Evolutionary conservation across 2,329 filamentous ascomycete species (phyloP), one percentile per base, ranked within the genome.

Genomic region (Penicillium sp.): DNA sequence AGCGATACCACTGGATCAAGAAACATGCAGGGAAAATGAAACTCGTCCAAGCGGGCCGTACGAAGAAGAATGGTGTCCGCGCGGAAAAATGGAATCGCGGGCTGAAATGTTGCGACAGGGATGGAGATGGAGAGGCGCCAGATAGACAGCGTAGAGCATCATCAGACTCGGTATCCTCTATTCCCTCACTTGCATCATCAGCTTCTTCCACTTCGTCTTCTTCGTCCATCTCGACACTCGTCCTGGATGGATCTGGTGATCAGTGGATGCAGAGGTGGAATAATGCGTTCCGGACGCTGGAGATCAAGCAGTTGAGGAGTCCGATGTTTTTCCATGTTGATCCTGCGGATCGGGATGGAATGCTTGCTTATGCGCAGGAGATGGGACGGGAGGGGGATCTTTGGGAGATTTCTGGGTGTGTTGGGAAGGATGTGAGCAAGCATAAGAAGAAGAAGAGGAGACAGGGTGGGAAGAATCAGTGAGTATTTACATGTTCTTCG

Each of bases 271-370:
- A 81, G 9, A 80, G 84, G 40, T 93, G 89, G 89, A 84, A 89
- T 43, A 76, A 79, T 14, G 80, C 88, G 3, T 93, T 93, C 72
- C 77, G 80, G 29, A 82, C 81, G 2, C 84, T 90, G 43, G 82
- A 86, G 47, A 93, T 93, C 45, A 79, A 82, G 1, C 84, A 92
- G 64, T 75, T 94, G 37, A 81, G 89, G 15, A 92, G 88, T 61
- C 89, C 89, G 0, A 89, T 93, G 87, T 89, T 92, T 66, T 93
- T 91, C 76, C 89, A 94, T 67, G 80, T 90, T 14, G 89, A 93
- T 66, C 89, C 89, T 0, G 79, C 82, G 1, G 89, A 93, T 70
- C 79, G 89, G 1, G 89, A 93, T 73, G 86, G 86, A 0, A 74
- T 93, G 63, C 74, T 92, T 22, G 86, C 85, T 1, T 89, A 87